These are phyloP conservation scores for Schizonepeta tenuifolia DNA, from an alignment of 257 asterid genomes.

Conservation along the genomic window DNA sequence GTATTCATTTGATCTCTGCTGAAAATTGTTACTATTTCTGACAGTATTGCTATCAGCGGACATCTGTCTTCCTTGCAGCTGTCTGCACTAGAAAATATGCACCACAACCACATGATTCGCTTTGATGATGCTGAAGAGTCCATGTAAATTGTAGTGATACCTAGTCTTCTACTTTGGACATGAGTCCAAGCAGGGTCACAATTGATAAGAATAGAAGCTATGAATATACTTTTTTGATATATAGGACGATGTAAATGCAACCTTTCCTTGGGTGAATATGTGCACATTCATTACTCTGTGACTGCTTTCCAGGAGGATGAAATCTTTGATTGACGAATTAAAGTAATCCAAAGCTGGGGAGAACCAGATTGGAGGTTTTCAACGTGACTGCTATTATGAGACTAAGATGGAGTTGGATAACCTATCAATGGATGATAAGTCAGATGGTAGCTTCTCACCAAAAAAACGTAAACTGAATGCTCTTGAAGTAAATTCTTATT, in stretches of 20 bases:
- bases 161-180: slow-evolving; percentile 21
- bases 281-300: slow-evolving; percentile 27
- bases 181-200: slow-evolving; percentile 7
- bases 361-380: slow-evolving; percentile 43
- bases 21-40: slow-evolving; percentile 31
- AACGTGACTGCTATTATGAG: slow-evolving; percentile 73
- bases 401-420: slow-evolving; percentile 66
- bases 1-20: slow-evolving; percentile 30
- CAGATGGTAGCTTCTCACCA: slow-evolving; percentile 58
- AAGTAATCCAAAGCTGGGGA: slow-evolving; percentile 51
- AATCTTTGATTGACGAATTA: slow-evolving; percentile 58
- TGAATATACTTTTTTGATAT: neutral
- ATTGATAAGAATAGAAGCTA: neutral
- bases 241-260: slow-evolving; percentile 15
- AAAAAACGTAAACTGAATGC: slow-evolving; percentile 39
- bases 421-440: slow-evolving; percentile 50
- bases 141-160: slow-evolving; percentile 48
- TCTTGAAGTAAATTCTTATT: slow-evolving; percentile 41
- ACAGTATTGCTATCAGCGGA: slow-evolving; percentile 75
- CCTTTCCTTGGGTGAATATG: neutral
- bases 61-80: slow-evolving; percentile 65
- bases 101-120: slow-evolving; percentile 93
- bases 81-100: slow-evolving; percentile 91
- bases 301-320: slow-evolving; percentile 63
- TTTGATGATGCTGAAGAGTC: slow-evolving; percentile 85